phyloP scores from a whole-genome alignment of 179 eudicot genomes.

The Silene coronaria region DNA sequence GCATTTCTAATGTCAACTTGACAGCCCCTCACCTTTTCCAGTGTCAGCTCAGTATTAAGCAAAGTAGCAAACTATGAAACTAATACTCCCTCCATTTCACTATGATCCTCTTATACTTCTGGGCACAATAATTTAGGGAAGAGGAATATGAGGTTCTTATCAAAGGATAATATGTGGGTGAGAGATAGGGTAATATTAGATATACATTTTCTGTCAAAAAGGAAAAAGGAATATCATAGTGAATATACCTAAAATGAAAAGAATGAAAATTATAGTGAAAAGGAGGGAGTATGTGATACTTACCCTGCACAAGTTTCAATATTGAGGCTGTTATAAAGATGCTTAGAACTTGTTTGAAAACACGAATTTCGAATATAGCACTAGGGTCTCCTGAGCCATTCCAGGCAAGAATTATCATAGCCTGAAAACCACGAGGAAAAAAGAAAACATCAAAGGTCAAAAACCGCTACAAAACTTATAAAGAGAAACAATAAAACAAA shows the following conservation, averaged over 20 bases:
- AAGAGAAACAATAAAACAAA: background rate
- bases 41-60: background rate
- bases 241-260: too few relatives aligned
- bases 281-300: background rate
- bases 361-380: slow-evolving; percentile 51
- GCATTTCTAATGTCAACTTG: background rate
- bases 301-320: slow-evolving; percentile 88
- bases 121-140: too few relatives aligned
- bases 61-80: background rate
- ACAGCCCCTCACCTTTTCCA: background rate
- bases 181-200: too few relatives aligned
- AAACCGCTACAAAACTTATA: background rate
- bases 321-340: slow-evolving; percentile 94
- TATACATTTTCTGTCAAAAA: too few relatives aligned
- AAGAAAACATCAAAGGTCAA: background rate
- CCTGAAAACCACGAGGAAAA: slow-evolving; percentile 35
- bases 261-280: too few relatives aligned
- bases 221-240: too few relatives aligned
- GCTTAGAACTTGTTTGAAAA: slow-evolving; percentile 82
- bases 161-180: too few relatives aligned
- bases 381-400: slow-evolving; percentile 73
- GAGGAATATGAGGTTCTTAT: too few relatives aligned
- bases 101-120: too few relatives aligned
- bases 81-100: too few relatives aligned
- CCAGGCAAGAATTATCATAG: slow-evolving; percentile 98